phyloP scores from a whole-genome alignment of 2,329 filamentous ascomycete species.

The Nemania sp. region DNA sequence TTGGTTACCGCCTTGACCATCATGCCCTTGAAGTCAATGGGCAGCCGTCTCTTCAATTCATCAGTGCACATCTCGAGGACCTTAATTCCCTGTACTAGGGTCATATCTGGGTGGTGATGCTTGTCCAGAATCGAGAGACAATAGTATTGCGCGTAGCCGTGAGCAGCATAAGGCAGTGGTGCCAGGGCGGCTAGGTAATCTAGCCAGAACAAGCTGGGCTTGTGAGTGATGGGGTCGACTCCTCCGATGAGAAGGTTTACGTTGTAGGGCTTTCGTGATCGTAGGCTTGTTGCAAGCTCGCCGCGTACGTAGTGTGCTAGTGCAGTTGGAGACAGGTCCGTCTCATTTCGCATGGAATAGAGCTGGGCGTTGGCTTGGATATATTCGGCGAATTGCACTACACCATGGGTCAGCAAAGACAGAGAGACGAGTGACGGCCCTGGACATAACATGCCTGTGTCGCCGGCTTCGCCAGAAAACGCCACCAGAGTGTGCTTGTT shows the following conservation, averaged over 20 bases:
- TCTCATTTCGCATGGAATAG: conserved; percentile 97
- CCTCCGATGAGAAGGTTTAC: conserved; percentile 96
- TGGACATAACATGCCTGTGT: conserved; percentile 69
- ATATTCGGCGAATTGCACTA: conserved; percentile 99
- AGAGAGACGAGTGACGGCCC: background rate
- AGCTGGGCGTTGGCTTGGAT: conserved; percentile 98
- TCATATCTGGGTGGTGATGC: conserved; percentile 95
- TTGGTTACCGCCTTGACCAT: conserved; percentile 92
- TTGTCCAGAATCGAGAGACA: conserved; percentile 97
- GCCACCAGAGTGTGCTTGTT: conserved; percentile 96
- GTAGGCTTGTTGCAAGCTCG: conserved; percentile 87
- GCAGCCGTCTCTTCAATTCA: conserved; percentile 94
- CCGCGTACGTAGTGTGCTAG: conserved; percentile 92
- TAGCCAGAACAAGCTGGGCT: conserved; percentile 94
- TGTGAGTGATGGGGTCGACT: conserved; percentile 86
- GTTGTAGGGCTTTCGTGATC: conserved; percentile 92
- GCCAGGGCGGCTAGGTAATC: conserved; percentile 93
- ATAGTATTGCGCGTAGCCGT: conserved; percentile 99
- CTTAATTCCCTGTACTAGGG: conserved; percentile 86
- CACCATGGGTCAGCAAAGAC: conserved; percentile 24
- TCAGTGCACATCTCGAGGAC: conserved; percentile 93
- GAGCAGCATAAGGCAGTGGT: conserved; percentile 90
- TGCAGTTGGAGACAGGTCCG: conserved; percentile 85
- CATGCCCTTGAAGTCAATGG: conserved; percentile 99
- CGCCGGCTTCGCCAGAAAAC: conserved; percentile 93